These are phyloP conservation scores for Buxus sempervirens DNA, from an alignment of 164 flowering plant genomes.

Conservation along the genomic window DNA sequence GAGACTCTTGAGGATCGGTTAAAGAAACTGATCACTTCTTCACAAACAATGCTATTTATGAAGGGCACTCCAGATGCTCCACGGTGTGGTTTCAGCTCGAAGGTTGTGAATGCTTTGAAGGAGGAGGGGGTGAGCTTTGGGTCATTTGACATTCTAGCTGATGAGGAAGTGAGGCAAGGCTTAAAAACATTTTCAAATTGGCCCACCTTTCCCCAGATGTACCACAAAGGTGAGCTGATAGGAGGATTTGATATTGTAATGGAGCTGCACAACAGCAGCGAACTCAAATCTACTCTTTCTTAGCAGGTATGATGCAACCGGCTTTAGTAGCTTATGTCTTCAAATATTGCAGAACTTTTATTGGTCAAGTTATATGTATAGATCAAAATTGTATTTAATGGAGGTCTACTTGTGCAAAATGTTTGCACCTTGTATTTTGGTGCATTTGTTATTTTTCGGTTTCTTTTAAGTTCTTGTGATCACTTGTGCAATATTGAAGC, in stretches of 20 bases:
- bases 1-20: slow-evolving; percentile 65
- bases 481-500: no score
- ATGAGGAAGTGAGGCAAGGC: slow-evolving; percentile 88
- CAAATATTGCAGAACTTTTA: not conserved
- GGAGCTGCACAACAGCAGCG: slow-evolving; percentile 66
- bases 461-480: no score
- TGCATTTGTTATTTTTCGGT: no score
- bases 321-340: not conserved
- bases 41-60: slow-evolving; percentile 86
- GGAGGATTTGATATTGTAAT: slow-evolving; percentile 92
- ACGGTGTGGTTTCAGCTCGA: slow-evolving; percentile 89
- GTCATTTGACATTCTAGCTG: slow-evolving; percentile 70
- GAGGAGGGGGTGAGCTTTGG: slow-evolving; percentile 73
- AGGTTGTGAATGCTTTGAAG: slow-evolving; percentile 71
- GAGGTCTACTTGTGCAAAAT: no score
- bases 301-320: slow-evolving; percentile 30
- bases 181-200: slow-evolving; percentile 81
- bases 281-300: slow-evolving; percentile 72
- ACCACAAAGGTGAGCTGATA: slow-evolving; percentile 84
- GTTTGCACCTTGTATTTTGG: no score
- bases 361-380: not conserved
- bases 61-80: slow-evolving; percentile 93
- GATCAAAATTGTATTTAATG: not conserved
- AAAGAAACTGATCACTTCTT: slow-evolving; percentile 52
- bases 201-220: slow-evolving; percentile 94